Base-by-base conservation (phyloP, 352 stramenopile species). In the Phytophthora cajani region DNA sequence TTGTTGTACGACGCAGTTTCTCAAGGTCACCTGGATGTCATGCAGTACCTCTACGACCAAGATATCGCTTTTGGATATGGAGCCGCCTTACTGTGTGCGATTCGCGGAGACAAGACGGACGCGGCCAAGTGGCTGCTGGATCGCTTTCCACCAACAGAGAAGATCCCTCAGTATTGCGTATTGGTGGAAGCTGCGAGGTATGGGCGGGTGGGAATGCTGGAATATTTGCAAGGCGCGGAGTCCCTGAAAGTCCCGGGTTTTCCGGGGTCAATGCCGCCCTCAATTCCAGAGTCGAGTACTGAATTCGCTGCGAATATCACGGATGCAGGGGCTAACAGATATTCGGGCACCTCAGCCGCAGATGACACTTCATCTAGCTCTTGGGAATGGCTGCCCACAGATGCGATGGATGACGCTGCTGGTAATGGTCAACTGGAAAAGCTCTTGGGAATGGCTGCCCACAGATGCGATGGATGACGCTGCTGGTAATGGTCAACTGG, bases 71-170 rank as follows among this genome's bases (percentile, higher is more conserved):
- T 33, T 33, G 30, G 30, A 33, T 33, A 25, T 12, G 51, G 51
- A 2, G 12, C n/a, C 23, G 51, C 23, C 11, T 12, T 58, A 27
- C 23, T 58, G 16, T 9, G n/a, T 21, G 23, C 52, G 5, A 42
- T 42, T 21, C 27, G 16, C n/a, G 19, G 12, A n/a, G 40, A 36
- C 12, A 10, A 25, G 16, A 21, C 44, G 52, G 32, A 33, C 0
- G 8, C 53, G 16, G 4, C 46, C 11, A 25, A 47, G 10, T 59
- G 53, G 53, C 5, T 59, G 32, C 53, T 59, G 10, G 53, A 47
- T 9, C 53, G 32, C 53, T 59, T 46, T 47, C 33, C 53, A 17
- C 33, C 11, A 38, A 25, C 51, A 11, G 51, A 58, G 51, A 21
- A 40, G 12, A 44, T 42, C 17, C 51, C 51, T n/a, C 10, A 58